These are phyloP conservation scores for Ophiostoma triangulosporum DNA, from an alignment of 2,329 filamentous ascomycete genomes.

Conservation along the genomic window DNA sequence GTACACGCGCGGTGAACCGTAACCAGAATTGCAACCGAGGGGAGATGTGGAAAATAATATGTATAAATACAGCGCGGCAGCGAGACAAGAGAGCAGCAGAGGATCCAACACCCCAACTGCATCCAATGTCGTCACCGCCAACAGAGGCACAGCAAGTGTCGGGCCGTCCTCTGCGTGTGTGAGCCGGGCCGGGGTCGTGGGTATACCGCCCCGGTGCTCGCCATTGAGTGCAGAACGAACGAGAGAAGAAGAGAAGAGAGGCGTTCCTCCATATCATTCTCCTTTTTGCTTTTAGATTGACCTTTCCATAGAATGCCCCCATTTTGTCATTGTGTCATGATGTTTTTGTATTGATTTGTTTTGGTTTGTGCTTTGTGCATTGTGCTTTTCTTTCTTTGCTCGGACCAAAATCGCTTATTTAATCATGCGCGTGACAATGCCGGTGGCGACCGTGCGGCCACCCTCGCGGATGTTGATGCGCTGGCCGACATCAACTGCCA, in stretches of 20 bases:
- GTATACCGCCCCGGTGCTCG: not conserved
- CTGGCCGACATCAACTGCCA: constrained; percentile 82
- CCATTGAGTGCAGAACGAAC: not conserved
- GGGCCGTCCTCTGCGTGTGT: not conserved
- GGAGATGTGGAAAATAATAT: constrained; percentile 14
- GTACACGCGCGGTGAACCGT: not conserved
- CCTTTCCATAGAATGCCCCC: not conserved
- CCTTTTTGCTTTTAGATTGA: not conserved
- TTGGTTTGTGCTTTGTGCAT: not conserved
- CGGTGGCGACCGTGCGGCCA: constrained; percentile 76
- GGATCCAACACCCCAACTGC: too few relatives aligned
- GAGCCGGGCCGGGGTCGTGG: not conserved
- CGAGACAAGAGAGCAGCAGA: not conserved
- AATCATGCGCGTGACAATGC: constrained; percentile 63
- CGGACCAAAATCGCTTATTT: constrained; percentile 31
- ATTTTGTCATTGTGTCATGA: constrained; percentile 6
- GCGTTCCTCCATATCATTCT: not conserved
- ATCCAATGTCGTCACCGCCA: too few relatives aligned
- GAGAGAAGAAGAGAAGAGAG: not conserved
- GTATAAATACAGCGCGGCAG: constrained; percentile 5
- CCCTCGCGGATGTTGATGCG: constrained; percentile 98
- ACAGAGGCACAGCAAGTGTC: not conserved
- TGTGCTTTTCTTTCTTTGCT: not conserved
- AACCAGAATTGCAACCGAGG: constrained; percentile 9
- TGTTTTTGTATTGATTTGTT: not conserved